Evolutionary conservation across 805 yeast species (phyloP), one percentile per base, ranked within the genome.

Genomic region (Candida verbasci): DNA sequence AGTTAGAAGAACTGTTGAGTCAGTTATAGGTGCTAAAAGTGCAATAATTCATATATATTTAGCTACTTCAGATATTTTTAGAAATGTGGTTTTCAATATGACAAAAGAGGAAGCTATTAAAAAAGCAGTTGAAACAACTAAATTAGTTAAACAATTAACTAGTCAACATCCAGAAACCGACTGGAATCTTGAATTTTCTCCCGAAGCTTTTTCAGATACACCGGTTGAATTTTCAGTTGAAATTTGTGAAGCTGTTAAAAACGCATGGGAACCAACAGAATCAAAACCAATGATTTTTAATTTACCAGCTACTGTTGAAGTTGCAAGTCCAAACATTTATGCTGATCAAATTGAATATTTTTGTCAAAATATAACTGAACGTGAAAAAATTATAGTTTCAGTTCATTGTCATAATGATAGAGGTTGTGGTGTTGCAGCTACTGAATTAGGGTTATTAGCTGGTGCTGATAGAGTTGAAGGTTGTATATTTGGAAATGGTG

Each of bases 401-500:
- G 71, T 85, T 38, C 94, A 84, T 57, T 85, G 87, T 23, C 91
- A 82, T 60, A 82, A 82, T 51, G 91, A 82, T 56, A 73, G 91
- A 60, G 91, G 91, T 15, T 81, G 86, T 56, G 88, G 86, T 53
- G 88, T 82, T 38, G 91, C 91, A 30, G 91, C 91, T 17, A 70
- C 86, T 31, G 91, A 82, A 58, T 66, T 82, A 42, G 89, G 87
- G 49, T 49, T 80, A 22, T 62, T 82, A 51, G 91, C 88, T n/a
- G 91, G 91, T 53, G 91, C 85, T 42, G 89, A 82, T 61, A 74
- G 91, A 67, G 85, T 82, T 35, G 91, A 82, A 62, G 91, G 91
- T 39, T 82, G 89, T 68, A 67, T 82, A 28, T 82, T 82, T 45
- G 89, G 89, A 52, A 82, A 82, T 58, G 91, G 91, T 63, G 91